These are phyloP conservation scores for Ustulina deusta DNA, from an alignment of 2,329 filamentous ascomycete genomes.

Conservation along the genomic window DNA sequence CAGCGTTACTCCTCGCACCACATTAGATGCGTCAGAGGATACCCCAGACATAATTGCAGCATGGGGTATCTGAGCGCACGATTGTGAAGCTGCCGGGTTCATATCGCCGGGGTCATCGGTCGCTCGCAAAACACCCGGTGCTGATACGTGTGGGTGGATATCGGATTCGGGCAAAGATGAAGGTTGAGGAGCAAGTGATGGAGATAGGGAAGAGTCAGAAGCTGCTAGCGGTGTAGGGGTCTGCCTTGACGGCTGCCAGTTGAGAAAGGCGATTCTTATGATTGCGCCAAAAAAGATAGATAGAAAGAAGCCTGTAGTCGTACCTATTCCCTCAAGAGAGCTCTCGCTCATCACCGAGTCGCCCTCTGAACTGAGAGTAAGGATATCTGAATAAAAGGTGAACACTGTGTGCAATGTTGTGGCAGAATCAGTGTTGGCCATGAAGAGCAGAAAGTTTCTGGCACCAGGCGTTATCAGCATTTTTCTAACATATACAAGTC, in stretches of 20 bases:
- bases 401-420: conserved; percentile 84
- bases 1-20: conserved; percentile 39
- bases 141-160: conserved; percentile 28
- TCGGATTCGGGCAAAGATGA: conserved; percentile 36
- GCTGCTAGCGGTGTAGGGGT: conserved; percentile 19
- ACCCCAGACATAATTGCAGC: conserved; percentile 29
- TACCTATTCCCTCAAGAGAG: conserved; percentile 94
- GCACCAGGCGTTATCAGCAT: conserved; percentile 16
- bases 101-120: conserved; percentile 40
- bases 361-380: conserved; percentile 91
- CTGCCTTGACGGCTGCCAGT: conserved; percentile 53
- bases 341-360: conserved; percentile 94
- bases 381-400: conserved; percentile 90
- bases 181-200: conserved; percentile 36
- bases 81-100: conserved; percentile 37
- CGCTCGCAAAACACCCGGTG: conserved; percentile 32
- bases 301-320: conserved; percentile 74
- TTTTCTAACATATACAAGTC: background rate
- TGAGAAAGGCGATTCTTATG: conserved; percentile 71
- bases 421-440: conserved; percentile 72
- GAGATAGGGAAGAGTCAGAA: conserved; percentile 36
- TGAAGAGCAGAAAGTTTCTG: conserved; percentile 94
- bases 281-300: conserved; percentile 81
- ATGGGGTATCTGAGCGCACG: conserved; percentile 35
- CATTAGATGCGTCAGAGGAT: conserved; percentile 36